Conservation (phyloP, 805 yeast species). For the Starmerella powellii region DNA sequence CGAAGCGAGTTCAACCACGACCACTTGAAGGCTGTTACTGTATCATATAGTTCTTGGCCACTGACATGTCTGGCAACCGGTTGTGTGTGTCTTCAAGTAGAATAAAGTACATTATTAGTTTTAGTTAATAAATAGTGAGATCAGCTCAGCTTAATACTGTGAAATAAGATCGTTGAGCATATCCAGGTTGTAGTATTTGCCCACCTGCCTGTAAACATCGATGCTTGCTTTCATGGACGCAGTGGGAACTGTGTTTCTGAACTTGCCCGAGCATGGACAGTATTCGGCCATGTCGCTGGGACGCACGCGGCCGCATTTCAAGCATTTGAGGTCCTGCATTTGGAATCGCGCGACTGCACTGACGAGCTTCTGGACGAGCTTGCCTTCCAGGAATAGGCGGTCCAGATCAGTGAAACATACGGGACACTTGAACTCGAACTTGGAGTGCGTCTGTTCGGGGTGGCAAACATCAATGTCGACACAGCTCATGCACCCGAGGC, state of each 20-base stretch:
- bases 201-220: conserved; percentile 44
- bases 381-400: conserved; percentile 65
- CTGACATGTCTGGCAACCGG: no score
- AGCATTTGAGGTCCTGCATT: conserved; percentile 71
- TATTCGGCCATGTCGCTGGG: conserved; percentile 56
- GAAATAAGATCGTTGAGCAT: conserved; percentile 34
- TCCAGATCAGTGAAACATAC: conserved; percentile 56
- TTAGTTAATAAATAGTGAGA: no score
- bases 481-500: conserved; percentile 66
- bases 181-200: conserved; percentile 48
- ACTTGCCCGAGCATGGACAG: conserved; percentile 75
- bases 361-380: conserved; percentile 52
- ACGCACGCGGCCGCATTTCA: conserved; percentile 58
- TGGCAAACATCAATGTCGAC: conserved; percentile 75
- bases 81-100: no score
- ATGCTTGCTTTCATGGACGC: conserved; percentile 33
- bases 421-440: conserved; percentile 38
- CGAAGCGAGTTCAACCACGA: no score
- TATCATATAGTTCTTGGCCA: no score
- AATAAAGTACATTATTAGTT: no score
- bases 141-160: conserved; percentile 9
- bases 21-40: no score
- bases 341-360: conserved; percentile 47
- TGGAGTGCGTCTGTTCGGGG: conserved; percentile 25
- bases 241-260: conserved; percentile 6